phyloP scores from a whole-genome alignment of 192 early-diverging fungal species.

The Coemansia sp. region DNA sequence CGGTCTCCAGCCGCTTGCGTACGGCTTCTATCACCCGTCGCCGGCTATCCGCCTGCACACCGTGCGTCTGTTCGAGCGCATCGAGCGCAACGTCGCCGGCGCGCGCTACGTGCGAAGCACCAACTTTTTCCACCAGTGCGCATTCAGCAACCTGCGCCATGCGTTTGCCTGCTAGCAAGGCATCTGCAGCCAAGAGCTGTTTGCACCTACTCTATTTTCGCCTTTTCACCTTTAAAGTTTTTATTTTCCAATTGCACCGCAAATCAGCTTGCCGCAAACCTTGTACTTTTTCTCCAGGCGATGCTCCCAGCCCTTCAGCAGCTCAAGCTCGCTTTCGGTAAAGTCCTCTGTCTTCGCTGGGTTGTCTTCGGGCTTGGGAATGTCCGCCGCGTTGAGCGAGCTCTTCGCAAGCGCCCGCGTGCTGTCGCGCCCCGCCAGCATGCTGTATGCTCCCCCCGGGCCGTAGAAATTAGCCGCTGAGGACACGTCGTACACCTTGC shows the following conservation, averaged over 20 bases:
- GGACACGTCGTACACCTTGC: conserved; percentile 83
- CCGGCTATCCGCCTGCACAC: conserved; percentile 64
- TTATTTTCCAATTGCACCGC: neutral
- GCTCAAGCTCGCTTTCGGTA: conserved; percentile 59
- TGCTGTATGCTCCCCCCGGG: conserved; percentile 73
- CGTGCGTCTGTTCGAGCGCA: conserved; percentile 68
- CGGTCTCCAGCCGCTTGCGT: conserved; percentile 73
- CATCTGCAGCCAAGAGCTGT: no score
- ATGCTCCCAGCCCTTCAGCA: conserved; percentile 66
- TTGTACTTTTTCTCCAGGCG: conserved; percentile 73
- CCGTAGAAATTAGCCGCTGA: conserved; percentile 79
- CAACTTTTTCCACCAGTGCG: conserved; percentile 55
- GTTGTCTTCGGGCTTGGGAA: conserved; percentile 53
- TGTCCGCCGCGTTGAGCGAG: conserved; percentile 71
- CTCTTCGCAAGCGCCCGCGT: conserved; percentile 81
- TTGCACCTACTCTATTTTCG: no score
- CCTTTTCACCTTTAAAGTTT: no score
- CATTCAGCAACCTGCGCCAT: conserved; percentile 53
- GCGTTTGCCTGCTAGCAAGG: conserved; percentile 27
- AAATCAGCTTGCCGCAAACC: conserved; percentile 49
- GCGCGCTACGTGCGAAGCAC: conserved; percentile 48
- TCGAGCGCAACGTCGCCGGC: conserved; percentile 64
- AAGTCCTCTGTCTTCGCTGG: conserved; percentile 73
- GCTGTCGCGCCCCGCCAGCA: conserved; percentile 90
- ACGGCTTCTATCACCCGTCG: conserved; percentile 76